Evolutionary conservation across 306 rosid species (phyloP), one percentile per base, ranked within the genome.

Genomic region (Trichosanthes truncata): DNA sequence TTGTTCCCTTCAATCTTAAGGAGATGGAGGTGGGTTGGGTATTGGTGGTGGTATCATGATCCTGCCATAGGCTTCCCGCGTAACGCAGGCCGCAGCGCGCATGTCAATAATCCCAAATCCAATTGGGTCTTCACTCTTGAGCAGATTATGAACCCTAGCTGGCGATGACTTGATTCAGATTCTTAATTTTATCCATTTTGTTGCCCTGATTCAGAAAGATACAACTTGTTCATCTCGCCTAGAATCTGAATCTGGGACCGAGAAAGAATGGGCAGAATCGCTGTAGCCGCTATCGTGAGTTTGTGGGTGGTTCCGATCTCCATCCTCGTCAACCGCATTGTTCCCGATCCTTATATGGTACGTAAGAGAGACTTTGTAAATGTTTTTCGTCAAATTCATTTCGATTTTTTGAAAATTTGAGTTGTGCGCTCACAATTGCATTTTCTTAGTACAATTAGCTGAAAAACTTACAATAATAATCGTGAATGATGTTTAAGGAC

Each of bases 291-390:
- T 67, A 88, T 93, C n/a, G 92, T 91, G 79, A 91, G 92, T 87
- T 83, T 87, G 81, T 96, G 98, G 94, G 84, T 87, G 80, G 31
- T 93, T 88, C 96, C 96, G 49, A 63, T 89, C 78, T 77, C 96
- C 79, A 18, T 95, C 53, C 82, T 91, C 31, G 84, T 93, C 48
- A 87, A 90, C 83, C 88, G 29, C 80, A 82, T 88, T 77, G 91
- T 93, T 85, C 93, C 91, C 9, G 88, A 93, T 51, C 90, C 97
- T 69, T 93, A 91, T 80, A 96, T 96, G 98, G 97, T 96, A 83
- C 79, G 82, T 33, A 1, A 68, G 9, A 38, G 52, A 68, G 3
- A 3, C 1, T 73, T 63, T 63, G 3, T 7, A 11, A 62, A 59
- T 62, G n/a, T 18, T 18, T 71, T 51, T 31, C 78, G 21, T 49